Evolutionary conservation across 2,329 filamentous ascomycete species (phyloP).

Genomic region (Gyromitra esculenta): DNA sequence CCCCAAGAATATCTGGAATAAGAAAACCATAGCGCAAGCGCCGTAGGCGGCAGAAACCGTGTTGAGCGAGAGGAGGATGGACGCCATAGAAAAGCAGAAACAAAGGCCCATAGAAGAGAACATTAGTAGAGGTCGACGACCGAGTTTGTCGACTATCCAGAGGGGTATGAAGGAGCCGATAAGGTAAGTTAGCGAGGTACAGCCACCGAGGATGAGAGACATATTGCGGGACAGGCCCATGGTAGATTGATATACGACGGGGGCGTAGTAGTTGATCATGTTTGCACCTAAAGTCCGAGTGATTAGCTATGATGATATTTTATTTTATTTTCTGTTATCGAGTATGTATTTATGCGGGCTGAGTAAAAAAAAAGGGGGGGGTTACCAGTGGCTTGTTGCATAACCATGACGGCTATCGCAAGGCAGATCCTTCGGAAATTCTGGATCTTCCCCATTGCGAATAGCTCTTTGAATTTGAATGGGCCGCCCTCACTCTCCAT

Average conservation of each 20-base stretch:
- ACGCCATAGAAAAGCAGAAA: conserved; percentile 62
- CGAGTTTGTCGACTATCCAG: conserved; percentile 62
- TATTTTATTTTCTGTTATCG: not conserved
- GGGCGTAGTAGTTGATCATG: conserved; percentile 60
- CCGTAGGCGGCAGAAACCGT: conserved; percentile 60
- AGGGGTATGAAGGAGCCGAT: conserved; percentile 62
- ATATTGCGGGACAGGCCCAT: conserved; percentile 63
- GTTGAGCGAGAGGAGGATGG: conserved; percentile 61
- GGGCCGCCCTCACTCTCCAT: conserved; percentile 57
- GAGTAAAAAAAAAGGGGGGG: not conserved
- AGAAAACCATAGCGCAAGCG: conserved; percentile 63
- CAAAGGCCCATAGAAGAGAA: conserved; percentile 62
- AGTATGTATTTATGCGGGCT: not conserved
- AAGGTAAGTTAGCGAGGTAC: conserved; percentile 61
- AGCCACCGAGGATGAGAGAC: conserved; percentile 66
- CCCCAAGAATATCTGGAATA: conserved; percentile 64
- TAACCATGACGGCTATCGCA: conserved; percentile 57
- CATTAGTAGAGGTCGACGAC: conserved; percentile 62
- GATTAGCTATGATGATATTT: conserved; percentile 16
- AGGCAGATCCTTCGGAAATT: conserved; percentile 58
- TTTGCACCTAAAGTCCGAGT: conserved; percentile 49
- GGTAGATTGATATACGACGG: conserved; percentile 61
- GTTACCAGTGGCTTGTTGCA: conserved; percentile 58
- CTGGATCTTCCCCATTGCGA: conserved; percentile 56
- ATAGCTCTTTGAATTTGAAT: conserved; percentile 56